Conservation (phyloP, 139 green algal genomes). For the Chlorella sp. region DNA sequence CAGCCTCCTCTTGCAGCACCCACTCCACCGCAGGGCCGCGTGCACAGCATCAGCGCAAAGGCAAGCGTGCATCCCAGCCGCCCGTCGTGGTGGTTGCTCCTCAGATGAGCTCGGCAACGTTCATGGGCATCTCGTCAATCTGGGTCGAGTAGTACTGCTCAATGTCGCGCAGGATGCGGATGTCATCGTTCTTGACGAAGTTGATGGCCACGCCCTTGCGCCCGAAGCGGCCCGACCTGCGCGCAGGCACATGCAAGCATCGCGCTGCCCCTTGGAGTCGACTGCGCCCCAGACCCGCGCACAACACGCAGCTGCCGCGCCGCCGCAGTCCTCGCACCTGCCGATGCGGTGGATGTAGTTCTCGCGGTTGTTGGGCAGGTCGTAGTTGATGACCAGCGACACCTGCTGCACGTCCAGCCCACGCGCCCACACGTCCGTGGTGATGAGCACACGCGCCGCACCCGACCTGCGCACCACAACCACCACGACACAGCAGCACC, state of each 20-base stretch:
- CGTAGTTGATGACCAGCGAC: constrained; percentile 99
- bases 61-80: too few relatives aligned
- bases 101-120: constrained; percentile 87
- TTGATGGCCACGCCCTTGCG: constrained; percentile 99
- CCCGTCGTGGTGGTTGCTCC: too few relatives aligned
- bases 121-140: constrained; percentile 75
- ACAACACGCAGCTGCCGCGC: neutral
- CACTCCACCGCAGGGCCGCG: too few relatives aligned
- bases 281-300: neutral
- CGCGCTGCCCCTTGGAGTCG: too few relatives aligned
- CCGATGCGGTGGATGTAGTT: constrained; percentile 90
- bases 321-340: neutral
- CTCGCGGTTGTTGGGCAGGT: constrained; percentile 97
- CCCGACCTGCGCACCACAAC: constrained; percentile 53
- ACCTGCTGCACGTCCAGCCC: constrained; percentile 98
- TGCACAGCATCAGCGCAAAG: too few relatives aligned
- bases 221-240: constrained; percentile 85
- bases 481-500: too few relatives aligned
- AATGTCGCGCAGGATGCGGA: constrained; percentile 92
- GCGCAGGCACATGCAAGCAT: too few relatives aligned
- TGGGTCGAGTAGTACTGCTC: constrained; percentile 91
- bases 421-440: constrained; percentile 97
- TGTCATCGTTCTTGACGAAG: constrained; percentile 97
- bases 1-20: too few relatives aligned
- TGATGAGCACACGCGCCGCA: constrained; percentile 91